Conservation (phyloP, 176 grass and related monocot species). For the Hordeum marinum region DNA sequence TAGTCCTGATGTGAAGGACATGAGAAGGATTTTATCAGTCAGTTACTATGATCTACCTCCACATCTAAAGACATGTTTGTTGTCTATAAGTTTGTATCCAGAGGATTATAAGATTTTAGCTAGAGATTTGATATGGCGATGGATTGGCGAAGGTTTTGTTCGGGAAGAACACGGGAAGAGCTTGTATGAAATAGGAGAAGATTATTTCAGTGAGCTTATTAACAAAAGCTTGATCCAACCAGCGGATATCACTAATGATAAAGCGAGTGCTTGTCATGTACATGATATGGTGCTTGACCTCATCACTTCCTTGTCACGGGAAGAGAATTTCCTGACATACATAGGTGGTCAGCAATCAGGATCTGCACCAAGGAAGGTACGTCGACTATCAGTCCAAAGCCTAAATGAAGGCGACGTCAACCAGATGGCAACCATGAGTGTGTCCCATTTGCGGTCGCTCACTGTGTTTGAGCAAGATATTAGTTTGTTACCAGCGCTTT, state of each 20-base stretch:
- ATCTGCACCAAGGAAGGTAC: background rate
- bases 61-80: background rate
- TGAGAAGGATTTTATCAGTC: conserved; percentile 10
- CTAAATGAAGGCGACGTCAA: background rate
- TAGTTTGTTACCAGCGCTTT: background rate
- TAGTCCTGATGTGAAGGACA: background rate
- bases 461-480: background rate
- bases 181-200: background rate
- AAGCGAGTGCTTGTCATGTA: background rate
- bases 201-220: background rate
- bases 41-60: conserved; percentile 4
- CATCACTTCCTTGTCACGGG: background rate
- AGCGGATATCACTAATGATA: background rate
- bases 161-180: background rate
- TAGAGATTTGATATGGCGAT: background rate
- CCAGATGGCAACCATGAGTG: background rate
- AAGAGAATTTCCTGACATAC: background rate
- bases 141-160: conserved; percentile 5
- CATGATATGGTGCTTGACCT: conserved; percentile 14
- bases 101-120: background rate
- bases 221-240: background rate
- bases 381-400: background rate
- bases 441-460: background rate
- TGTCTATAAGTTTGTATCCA: background rate
- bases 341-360: background rate